phyloP scores from a whole-genome alignment of 2,329 filamentous ascomycete species.

The Epichloe festucae region DNA sequence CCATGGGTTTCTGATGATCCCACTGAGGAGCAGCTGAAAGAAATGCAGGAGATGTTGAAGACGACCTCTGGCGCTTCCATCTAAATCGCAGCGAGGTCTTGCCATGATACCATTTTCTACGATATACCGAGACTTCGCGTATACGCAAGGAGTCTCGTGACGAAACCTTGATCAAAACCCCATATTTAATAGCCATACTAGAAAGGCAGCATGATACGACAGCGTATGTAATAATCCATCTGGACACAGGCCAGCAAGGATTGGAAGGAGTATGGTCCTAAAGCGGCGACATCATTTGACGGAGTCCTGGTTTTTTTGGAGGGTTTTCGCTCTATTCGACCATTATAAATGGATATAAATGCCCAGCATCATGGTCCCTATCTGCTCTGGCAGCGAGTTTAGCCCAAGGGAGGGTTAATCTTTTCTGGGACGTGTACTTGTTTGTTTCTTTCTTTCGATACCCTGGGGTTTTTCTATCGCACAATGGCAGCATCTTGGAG shows the following conservation, averaged over 20 bases:
- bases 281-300: not conserved
- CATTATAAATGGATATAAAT: conserved; percentile 3
- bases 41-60: conserved; percentile 41
- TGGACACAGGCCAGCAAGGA: not conserved
- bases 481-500: not conserved
- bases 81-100: not conserved
- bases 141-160: not conserved
- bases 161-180: not conserved
- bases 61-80: conserved; percentile 11
- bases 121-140: not conserved
- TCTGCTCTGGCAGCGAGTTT: not conserved
- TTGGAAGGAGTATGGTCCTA: not conserved
- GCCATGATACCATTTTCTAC: not conserved
- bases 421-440: not conserved
- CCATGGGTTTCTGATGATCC: conserved; percentile 68
- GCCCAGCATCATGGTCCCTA: not conserved
- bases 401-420: not conserved
- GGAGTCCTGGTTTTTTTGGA: not conserved
- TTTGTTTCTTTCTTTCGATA: conserved; percentile 9
- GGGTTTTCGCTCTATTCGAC: not conserved
- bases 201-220: not conserved
- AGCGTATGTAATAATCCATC: not conserved
- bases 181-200: not conserved
- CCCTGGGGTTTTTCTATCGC: conserved; percentile 10
- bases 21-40: conserved; percentile 44